Base-by-base conservation (phyloP, 495 filamentous ascomycete species). In the Aspergillus wentii region DNA sequence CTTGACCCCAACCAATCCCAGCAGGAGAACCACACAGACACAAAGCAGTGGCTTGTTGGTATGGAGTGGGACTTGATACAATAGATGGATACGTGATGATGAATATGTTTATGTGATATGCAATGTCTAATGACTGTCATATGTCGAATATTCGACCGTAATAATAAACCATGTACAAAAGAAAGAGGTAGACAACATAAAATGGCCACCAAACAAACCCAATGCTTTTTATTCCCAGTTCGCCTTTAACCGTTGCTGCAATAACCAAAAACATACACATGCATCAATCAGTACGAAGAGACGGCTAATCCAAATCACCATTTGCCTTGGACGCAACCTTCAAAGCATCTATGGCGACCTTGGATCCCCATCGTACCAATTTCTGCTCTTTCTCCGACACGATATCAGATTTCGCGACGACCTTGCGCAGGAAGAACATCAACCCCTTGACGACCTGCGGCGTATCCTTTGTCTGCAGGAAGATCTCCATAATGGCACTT, bases 351-450 rank as follows among this genome's bases (percentile, higher is more conserved):
- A 71, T 61, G 3, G 80, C 82, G 32, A 78, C 67, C 46, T 72
- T 73, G 62, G 85, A 91, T 7, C 77, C 85, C 79, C 81, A 86
- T 57, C 67, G 76, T 11, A 94, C 69, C 23, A 67, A 15, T 32
- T 63, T 66, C 9, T 59, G 63, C 41, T 76, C 77, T 43, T 72
- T 79, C 41, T 85, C 75, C 26, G 68, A 63, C 8, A 79, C 77
- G 48, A 95, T 67, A 49, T 90, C 82, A 0, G 80, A 83, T 51
- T 80, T 86, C 16, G 78, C 70, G 4, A 95, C 78, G 16, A 83
- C 75, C 57, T 82, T 90, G 51, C 74, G 76, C 17, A 95, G 40
- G 55, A 96, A 94, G 52, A 78, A 89, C 29, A 82, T 82, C 40
- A 95, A 48, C 3, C 86, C 84, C 43, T 72, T 75, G 1, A 75